Evolutionary conservation across 192 early-diverging fungal genomes (phyloP), one percentile per base, ranked within the genome.

Genomic region (Podila minutissima): DNA sequence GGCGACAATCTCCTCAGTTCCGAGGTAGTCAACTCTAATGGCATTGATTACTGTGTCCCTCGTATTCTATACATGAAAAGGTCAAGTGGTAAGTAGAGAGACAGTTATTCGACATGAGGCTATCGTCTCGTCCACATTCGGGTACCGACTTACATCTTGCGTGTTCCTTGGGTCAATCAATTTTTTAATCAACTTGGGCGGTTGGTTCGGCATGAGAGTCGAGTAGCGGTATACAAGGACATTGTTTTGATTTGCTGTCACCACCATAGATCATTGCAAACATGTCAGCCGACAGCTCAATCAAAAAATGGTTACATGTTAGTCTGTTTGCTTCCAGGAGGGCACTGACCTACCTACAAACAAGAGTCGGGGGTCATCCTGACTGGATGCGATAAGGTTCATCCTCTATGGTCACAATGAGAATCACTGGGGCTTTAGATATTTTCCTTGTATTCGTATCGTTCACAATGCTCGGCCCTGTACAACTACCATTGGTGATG

Each of bases 1-100:
- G 2, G 83, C 86, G n/a, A 92, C 50, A 3, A 91, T 83, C 35
- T 90, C 88, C 12, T 85, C 85, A n/a, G 77, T 71, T 2, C 86
- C 85, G 5, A 92, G 22, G 49, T 71, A 75, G 22, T 84, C 89
- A 22, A 88, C 69, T 67, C 86, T 86, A 19, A 92, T 89, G 4
- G 86, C 86, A 77, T 92, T 92, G 67, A 92, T 91, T 1, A 66
- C 68, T 17, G 26, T 67, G 32, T 64, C 66, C 46, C 51, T 66
- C 28, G 83, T 26, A 59, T 67, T 24, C 32, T 0, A 62, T 38
- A 1, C 12, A 33, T 61, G 41, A 32, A 26, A 32, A 51, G 12
- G 10, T 28, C 8, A 35, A 46, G 29, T 20, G 48, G 38, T 28
- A 35, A 24, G 58, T 51, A 38, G 13, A 60, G 0, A 38, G 37